Evolutionary conservation across 106 monocot genomes (phyloP), one percentile per base, ranked within the genome.

Genomic region (Platanthera zijinensis): DNA sequence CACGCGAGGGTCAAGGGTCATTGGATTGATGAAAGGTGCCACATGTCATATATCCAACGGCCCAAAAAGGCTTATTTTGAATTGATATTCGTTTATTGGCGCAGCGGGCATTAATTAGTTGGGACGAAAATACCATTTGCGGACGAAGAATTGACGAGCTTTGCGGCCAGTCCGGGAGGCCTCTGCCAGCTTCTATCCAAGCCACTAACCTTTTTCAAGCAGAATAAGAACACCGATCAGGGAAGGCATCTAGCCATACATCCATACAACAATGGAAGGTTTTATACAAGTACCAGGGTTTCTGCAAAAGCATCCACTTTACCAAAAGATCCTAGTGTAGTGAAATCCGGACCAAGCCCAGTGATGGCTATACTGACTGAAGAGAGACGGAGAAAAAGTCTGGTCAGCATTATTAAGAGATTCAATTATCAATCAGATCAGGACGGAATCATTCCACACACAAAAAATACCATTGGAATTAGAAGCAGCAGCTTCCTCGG

Each of bases 171-270:
- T n/a, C 96, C 96, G 12, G 96, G 89, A 6, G 96, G 96, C 50
- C 78, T 87, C 73, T 75, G 68, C 96, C 96, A 93, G 80, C 96
- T 96, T 84, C 96, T 86, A 61, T 96, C 96, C 82, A 96, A 82
- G 47, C 91, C 91, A 83, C 5, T 86, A 48, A 96, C 93, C 96
- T 96, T 72, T 39, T 22, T 71, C 61, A 77, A 18, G 62, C 4
- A 69, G n/a, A 21, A 22, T 2, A 39, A 39, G 39, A 39, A 39
- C 84, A 17, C 19, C 52, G 49, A 68, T 73, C 47, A 6, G 32
- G 5, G 5, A 14, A 48, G 14, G 53, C 5, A 48, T 46, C 59
- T 28, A 19, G 46, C 56, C 10, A 7, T 15, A 11, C 59, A 51
- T 49, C 74, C 50, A 5, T 50, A 50, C 21, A 15, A 57, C n/a